Conservation (phyloP, 495 filamentous ascomycete species). For the Tuber magnatum region DNA sequence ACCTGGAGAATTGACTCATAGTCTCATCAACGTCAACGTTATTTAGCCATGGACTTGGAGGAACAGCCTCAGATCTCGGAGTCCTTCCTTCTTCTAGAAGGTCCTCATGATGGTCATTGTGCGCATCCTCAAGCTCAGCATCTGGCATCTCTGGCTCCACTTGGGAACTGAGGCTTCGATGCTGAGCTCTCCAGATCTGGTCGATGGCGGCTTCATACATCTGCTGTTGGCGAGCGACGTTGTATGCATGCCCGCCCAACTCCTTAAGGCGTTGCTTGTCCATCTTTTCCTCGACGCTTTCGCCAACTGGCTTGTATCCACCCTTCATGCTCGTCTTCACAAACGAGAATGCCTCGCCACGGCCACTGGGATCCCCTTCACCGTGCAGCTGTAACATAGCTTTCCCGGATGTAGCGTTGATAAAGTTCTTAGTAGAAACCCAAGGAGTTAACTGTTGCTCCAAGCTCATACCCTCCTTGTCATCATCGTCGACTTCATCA, state of each 20-base stretch:
- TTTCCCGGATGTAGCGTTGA: constrained; percentile 86
- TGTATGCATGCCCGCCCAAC: constrained; percentile 91
- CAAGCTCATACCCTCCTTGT: constrained; percentile 57
- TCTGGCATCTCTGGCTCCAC: constrained; percentile 51
- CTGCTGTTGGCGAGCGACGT: constrained; percentile 83
- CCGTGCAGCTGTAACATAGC: constrained; percentile 94
- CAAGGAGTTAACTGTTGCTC: constrained; percentile 89
- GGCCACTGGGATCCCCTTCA: constrained; percentile 89
- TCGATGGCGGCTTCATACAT: constrained; percentile 82
- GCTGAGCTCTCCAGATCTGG: constrained; percentile 84
- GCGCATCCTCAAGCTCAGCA: constrained; percentile 49
- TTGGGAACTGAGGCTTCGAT: constrained; percentile 61
- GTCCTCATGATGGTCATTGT: constrained; percentile 52
- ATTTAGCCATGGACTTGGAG: constrained; percentile 48
- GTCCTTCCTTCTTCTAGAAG: constrained; percentile 56
- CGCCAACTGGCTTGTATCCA: constrained; percentile 82
- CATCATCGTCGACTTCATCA: constrained; percentile 53
- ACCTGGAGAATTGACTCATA: constrained; percentile 74
- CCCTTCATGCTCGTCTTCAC: constrained; percentile 98
- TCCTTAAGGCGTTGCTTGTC: constrained; percentile 77
- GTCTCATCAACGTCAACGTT: constrained; percentile 58
- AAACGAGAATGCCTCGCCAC: constrained; percentile 89
- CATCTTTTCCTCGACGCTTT: constrained; percentile 79
- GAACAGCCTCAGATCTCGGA: constrained; percentile 56
- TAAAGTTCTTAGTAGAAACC: constrained; percentile 89